Evolutionary conservation across 495 filamentous ascomycete genomes (phyloP).

Genomic region (Pyronema domesticum): DNA sequence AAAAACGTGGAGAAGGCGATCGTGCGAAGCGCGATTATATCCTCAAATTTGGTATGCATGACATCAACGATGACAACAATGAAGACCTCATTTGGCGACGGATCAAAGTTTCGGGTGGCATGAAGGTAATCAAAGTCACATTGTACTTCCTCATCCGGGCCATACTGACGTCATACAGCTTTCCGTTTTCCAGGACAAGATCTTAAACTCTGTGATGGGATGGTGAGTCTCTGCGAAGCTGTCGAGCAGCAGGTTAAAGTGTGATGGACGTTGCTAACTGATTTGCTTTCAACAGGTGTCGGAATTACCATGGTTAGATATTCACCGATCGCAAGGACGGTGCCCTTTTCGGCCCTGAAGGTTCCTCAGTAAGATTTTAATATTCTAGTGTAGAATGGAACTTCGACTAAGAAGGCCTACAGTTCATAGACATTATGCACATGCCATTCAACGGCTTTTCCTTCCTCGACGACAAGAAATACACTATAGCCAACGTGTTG

Average conservation of each 20-base stretch:
- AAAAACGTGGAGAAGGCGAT: neutral
- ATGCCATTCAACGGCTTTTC: slow-evolving; percentile 3
- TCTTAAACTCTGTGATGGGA: slow-evolving; percentile 8
- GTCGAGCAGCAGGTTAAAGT: neutral
- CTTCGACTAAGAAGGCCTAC: neutral
- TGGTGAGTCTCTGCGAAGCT: slow-evolving; percentile 3
- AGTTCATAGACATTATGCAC: slow-evolving; percentile 10
- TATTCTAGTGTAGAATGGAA: too few relatives aligned
- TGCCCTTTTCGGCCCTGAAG: slow-evolving; percentile 7
- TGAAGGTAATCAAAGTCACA: slow-evolving; percentile 2
- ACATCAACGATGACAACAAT: slow-evolving; percentile 1
- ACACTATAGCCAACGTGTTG: slow-evolving; percentile 9
- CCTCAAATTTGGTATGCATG: slow-evolving; percentile 5
- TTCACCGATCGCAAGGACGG: slow-evolving; percentile 11
- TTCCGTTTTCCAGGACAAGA: slow-evolving; percentile 5
- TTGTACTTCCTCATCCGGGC: too few relatives aligned
- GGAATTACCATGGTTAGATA: slow-evolving; percentile 10
- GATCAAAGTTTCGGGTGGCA: slow-evolving; percentile 7
- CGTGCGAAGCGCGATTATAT: slow-evolving; percentile 7
- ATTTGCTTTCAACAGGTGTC: slow-evolving; percentile 1
- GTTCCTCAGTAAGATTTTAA: slow-evolving; percentile 3
- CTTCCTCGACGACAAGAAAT: slow-evolving; percentile 7
- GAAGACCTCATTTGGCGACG: slow-evolving; percentile 7
- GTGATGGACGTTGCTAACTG: too few relatives aligned
- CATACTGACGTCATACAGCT: neutral